These are phyloP conservation scores for Linum usitatissimum DNA, from an alignment of 345 rosid species.

Conservation along the genomic window DNA sequence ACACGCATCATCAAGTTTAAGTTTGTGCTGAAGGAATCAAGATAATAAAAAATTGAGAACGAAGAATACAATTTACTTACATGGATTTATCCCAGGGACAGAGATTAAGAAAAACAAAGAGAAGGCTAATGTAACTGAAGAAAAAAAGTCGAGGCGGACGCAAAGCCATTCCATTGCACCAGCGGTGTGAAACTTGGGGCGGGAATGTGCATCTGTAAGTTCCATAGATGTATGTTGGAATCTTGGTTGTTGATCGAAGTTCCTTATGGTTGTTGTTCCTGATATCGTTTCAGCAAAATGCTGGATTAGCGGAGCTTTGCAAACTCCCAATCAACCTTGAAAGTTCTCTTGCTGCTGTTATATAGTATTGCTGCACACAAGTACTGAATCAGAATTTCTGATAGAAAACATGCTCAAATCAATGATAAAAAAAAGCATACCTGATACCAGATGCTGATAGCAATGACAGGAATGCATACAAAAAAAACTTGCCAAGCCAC, in stretches of 20 bases:
- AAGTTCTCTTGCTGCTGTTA: constrained; percentile 60
- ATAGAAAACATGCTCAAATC: background rate
- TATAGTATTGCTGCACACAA: constrained; percentile 54
- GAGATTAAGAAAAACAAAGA: constrained; percentile 51
- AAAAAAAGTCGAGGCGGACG: constrained; percentile 55
- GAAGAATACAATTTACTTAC: too few species aligned
- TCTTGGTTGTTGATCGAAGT: constrained; percentile 59
- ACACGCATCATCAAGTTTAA: too few species aligned
- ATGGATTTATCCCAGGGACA: constrained; percentile 57
- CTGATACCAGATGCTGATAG: constrained; percentile 67
- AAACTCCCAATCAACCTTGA: constrained; percentile 53
- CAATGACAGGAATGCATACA: constrained; percentile 54
- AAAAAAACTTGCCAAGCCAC: constrained; percentile 76
- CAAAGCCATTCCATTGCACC: constrained; percentile 71
- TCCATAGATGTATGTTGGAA: constrained; percentile 45
- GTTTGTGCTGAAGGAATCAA: too few species aligned
- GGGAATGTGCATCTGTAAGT: constrained; percentile 38
- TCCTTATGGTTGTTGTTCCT: constrained; percentile 53
- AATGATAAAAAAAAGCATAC: constrained; percentile 24
- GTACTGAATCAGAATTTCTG: background rate
- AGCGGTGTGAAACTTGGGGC: constrained; percentile 37
- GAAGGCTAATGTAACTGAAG: constrained; percentile 41
- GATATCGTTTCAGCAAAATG: constrained; percentile 69
- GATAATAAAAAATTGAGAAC: too few species aligned
- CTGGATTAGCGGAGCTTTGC: constrained; percentile 64